Evolutionary conservation across 2,329 filamentous ascomycete species (phyloP), one percentile per base, ranked within the genome.

Genomic region (Fusarium xylarioides): DNA sequence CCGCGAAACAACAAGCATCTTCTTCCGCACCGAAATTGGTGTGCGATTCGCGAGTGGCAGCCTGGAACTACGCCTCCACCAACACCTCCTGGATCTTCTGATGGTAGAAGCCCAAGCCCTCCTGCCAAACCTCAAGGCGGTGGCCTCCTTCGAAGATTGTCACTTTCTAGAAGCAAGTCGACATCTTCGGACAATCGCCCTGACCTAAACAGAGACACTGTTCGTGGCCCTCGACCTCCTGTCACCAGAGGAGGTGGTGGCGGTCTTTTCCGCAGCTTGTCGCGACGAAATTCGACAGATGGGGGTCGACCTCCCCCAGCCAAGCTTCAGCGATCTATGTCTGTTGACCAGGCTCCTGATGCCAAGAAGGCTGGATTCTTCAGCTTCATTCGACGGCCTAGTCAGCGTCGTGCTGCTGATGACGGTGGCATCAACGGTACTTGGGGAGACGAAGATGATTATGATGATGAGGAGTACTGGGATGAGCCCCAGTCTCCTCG

Each of bases 11-110:
- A 99, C 81, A 97, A 94, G 78, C 91, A 92, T 68, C 86, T 99
- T 4, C 86, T 98, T 15, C 95, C 95, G 26, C 92, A 96, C 66
- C 90, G 96, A 37, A 99, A 99, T 80, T 99, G 95, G 93, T 98
- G 95, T 81, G 93, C 94, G 6, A 97, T 99, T 76, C 89, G 93
- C 59, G 88, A 93, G 79, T 98, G 97, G 83, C 86, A 90, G 15
- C 95, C 95, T 4, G 94, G 93, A 7, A 85, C 84, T 38, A 97
- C 93, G 2, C 95, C 95, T 18, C 89, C 90, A 2, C 86, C 88
- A 7, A 91, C 92, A 4, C 94, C 93, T 7, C 87, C 85, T 34
- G 82, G 80, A 14, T 85, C 88, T 49, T 85, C 88, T 50, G 82
- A 85, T 66, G 85, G 86, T 43, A 70, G 83, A 37, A 82, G 79